phyloP scores from a whole-genome alignment of 2,329 filamentous ascomycete species.

The Acarospora socialis region DNA sequence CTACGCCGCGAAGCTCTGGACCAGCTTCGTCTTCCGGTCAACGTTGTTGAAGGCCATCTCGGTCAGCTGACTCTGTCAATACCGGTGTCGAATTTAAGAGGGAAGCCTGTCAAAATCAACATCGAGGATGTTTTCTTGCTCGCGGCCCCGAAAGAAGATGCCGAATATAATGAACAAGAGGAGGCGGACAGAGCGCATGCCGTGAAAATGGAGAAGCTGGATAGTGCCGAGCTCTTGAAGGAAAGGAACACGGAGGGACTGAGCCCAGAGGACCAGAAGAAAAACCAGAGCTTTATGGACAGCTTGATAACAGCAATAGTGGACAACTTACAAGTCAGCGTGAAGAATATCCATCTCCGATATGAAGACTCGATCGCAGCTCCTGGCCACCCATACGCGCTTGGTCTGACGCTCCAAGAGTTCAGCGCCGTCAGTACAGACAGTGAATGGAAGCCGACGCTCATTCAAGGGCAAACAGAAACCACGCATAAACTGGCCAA shows the following conservation, averaged over 20 bases:
- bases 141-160: constrained; percentile 88
- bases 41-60: constrained; percentile 89
- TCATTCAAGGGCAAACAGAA: constrained; percentile 72
- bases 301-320: constrained; percentile 93
- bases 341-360: constrained; percentile 96
- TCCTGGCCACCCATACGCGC: constrained; percentile 85
- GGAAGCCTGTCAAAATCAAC: constrained; percentile 83
- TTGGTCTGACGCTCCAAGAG: constrained; percentile 84
- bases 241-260: constrained; percentile 86
- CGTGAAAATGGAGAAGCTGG: constrained; percentile 98
- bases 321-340: constrained; percentile 91
- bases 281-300: constrained; percentile 94
- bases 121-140: constrained; percentile 96
- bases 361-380: constrained; percentile 97
- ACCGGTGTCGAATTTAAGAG: constrained; percentile 92
- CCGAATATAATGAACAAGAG: constrained; percentile 83
- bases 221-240: constrained; percentile 87
- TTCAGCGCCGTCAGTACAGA: constrained; percentile 96
- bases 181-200: constrained; percentile 73
- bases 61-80: constrained; percentile 85
- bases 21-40: constrained; percentile 89
- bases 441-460: constrained; percentile 85
- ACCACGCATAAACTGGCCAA: constrained; percentile 90
- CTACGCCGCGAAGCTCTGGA: constrained; percentile 89
- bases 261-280: constrained; percentile 88